Evolutionary conservation across 176 grass and related monocot species (phyloP).

Genomic region (Aegilops longissima): DNA sequence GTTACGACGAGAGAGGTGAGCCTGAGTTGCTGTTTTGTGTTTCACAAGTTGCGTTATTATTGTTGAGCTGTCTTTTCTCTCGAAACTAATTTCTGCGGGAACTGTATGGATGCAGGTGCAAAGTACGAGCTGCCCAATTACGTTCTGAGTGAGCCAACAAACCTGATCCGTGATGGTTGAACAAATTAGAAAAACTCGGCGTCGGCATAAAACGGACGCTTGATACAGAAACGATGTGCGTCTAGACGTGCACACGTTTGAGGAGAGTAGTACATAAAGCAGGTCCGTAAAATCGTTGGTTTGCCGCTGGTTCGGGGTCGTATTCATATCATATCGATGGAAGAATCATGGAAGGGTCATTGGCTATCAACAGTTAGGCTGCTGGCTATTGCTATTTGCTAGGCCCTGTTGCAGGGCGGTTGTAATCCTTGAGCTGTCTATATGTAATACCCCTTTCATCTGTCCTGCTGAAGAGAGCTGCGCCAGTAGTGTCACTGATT

Average conservation of each 20-base stretch:
- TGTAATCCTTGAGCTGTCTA: not conserved
- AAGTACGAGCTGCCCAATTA: slow-evolving; percentile 91
- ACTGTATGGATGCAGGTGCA: slow-evolving; percentile 50
- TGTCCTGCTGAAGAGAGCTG: not conserved
- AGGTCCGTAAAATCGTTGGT: not conserved
- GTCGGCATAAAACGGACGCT: not conserved
- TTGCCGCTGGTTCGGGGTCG: not conserved
- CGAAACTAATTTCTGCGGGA: no score
- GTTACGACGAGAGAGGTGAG: slow-evolving; percentile 89
- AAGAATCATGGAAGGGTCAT: not conserved
- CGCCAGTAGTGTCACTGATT: not conserved
- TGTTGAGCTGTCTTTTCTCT: no score
- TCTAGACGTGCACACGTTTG: not conserved
- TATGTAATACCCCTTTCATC: not conserved
- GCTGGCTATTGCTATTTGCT: no score
- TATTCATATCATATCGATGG: no score
- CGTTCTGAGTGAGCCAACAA: slow-evolving; percentile 87
- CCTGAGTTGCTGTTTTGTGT: not conserved
- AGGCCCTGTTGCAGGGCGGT: no score
- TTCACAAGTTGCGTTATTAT: not conserved
- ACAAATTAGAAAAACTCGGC: not conserved
- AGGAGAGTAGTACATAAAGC: not conserved
- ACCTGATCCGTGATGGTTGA: slow-evolving; percentile 67
- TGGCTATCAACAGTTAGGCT: not conserved
- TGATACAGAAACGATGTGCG: not conserved